Evolutionary conservation across 306 rosid species (phyloP).

Genomic region (Echinosophora koreensis): DNA sequence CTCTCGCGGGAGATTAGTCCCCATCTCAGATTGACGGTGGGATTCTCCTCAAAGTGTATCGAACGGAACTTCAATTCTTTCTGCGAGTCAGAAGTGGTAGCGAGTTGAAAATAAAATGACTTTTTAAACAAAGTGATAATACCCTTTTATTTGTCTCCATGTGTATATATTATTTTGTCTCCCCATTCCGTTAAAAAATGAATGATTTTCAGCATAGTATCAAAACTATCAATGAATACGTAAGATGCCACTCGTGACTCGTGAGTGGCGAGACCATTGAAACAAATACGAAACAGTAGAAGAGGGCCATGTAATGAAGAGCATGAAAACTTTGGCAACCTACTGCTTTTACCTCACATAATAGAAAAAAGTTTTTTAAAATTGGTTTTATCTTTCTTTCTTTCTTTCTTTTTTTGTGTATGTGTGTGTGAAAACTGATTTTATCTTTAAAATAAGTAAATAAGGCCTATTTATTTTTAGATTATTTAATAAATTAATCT

Average conservation of each 20-base stretch:
- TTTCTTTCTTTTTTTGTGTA: too few relatives aligned
- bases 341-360: too few relatives aligned
- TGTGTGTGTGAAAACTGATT: too few relatives aligned
- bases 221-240: neutral
- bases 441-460: neutral
- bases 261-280: slow-evolving; percentile 36
- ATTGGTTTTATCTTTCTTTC: too few relatives aligned
- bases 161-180: neutral
- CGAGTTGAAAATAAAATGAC: neutral
- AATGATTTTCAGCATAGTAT: neutral
- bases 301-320: slow-evolving; percentile 41
- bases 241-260: slow-evolving; percentile 27
- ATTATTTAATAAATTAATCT: too few relatives aligned
- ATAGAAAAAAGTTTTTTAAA: too few relatives aligned
- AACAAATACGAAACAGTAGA: slow-evolving; percentile 17
- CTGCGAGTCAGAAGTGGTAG: neutral
- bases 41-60: too few relatives aligned
- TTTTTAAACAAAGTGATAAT: neutral
- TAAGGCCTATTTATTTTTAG: too few relatives aligned
- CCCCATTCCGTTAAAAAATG: neutral
- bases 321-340: slow-evolving; percentile 13
- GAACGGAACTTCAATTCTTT: too few relatives aligned
- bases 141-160: neutral
- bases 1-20: too few relatives aligned
- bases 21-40: too few relatives aligned